phyloP scores from a whole-genome alignment of 257 asterid species.

The Capsicum rhomboideum region DNA sequence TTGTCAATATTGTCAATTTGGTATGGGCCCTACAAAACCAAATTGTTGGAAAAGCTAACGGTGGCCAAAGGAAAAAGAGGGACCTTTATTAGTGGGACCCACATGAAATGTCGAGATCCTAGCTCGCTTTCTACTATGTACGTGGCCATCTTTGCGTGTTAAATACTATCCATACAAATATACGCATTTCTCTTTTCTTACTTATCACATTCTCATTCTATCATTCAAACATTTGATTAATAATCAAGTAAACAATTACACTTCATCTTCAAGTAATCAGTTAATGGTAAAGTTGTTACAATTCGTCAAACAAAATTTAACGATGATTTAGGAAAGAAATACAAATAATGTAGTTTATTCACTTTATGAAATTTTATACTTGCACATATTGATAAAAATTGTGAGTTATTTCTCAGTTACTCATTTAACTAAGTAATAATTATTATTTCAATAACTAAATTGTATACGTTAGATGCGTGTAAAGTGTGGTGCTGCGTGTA shows the following conservation, averaged over 20 bases:
- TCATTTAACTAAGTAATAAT: too few species aligned
- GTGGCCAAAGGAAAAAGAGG: neutral
- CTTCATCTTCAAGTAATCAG: neutral
- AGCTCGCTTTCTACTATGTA: neutral
- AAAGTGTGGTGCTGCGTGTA: neutral
- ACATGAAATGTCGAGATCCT: neutral
- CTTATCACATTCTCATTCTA: neutral
- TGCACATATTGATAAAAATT: neutral
- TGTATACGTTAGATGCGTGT: neutral
- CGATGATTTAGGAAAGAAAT: neutral
- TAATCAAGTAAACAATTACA: neutral
- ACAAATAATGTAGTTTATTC: neutral
- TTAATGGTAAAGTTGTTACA: neutral
- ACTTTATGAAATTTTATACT: neutral
- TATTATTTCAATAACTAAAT: neutral
- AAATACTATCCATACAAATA: neutral
- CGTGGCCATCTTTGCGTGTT: slow-evolving; percentile 1
- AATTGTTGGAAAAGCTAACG: slow-evolving; percentile 1
- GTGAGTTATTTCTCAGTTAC: too few species aligned
- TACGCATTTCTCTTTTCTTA: too few species aligned
- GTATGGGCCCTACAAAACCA: neutral
- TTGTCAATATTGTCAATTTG: neutral
- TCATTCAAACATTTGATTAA: neutral
- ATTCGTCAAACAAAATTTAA: neutral
- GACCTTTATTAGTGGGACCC: neutral